Conservation (phyloP, 495 filamentous ascomycete genomes). For the Talaromyces borbonicus region DNA sequence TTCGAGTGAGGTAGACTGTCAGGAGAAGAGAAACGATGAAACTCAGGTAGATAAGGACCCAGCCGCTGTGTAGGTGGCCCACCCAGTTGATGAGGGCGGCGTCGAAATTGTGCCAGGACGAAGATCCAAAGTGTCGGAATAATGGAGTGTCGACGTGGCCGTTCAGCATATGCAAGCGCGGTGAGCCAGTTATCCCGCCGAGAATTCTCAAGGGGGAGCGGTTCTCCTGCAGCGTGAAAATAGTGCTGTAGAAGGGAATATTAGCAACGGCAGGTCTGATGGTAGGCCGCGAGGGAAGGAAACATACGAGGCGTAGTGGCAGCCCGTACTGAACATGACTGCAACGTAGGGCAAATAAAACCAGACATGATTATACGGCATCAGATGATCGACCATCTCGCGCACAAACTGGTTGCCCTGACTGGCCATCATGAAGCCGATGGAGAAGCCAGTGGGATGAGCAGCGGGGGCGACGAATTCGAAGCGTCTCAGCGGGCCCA, state of each 20-base stretch:
- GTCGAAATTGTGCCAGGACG: slow-evolving; percentile 36
- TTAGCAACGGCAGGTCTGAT: background rate
- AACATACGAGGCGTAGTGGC: slow-evolving; percentile 29
- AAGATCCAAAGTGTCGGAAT: slow-evolving; percentile 35
- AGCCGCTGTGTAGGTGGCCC: background rate
- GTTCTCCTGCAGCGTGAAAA: slow-evolving; percentile 24
- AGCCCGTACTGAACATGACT: slow-evolving; percentile 37
- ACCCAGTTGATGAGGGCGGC: slow-evolving; percentile 12
- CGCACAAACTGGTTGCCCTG: slow-evolving; percentile 22
- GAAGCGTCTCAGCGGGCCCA: slow-evolving; percentile 30
- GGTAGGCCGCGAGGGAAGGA: background rate
- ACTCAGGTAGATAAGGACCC: background rate
- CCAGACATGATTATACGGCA: slow-evolving; percentile 26
- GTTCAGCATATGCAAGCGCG: slow-evolving; percentile 32
- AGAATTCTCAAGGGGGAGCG: slow-evolving; percentile 27
- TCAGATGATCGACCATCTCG: slow-evolving; percentile 20
- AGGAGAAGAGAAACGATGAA: background rate
- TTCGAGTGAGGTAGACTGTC: background rate
- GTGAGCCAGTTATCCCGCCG: slow-evolving; percentile 14
- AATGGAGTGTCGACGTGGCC: slow-evolving; percentile 33
- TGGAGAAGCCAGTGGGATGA: slow-evolving; percentile 28
- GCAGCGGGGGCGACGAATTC: slow-evolving; percentile 30
- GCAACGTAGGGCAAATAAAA: slow-evolving; percentile 29
- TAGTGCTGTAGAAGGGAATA: slow-evolving; percentile 9
- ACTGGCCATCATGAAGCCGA: slow-evolving; percentile 35